Base-by-base conservation (phyloP, 2,329 filamentous ascomycete species). In the Penicillium nordicum region DNA sequence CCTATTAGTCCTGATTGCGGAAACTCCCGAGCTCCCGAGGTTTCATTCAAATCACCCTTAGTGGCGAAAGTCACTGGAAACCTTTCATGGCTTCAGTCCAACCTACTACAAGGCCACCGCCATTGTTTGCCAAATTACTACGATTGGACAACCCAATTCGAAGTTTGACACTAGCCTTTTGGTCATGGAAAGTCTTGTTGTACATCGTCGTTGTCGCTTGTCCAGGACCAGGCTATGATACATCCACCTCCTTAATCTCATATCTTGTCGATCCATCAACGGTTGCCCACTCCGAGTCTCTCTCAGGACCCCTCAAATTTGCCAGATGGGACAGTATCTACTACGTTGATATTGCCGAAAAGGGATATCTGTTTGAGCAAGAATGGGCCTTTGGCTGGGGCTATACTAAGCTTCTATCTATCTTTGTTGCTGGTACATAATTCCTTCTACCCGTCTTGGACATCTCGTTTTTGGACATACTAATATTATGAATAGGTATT, bases 351-450 rank as follows among this genome's bases (percentile, higher is more conserved):
- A 74, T 79, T 53, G 81, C 83, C 3, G 69, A 79, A 53, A 72
- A 80, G 29, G 84, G 82, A 6, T 81, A 85, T 61, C 61, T 83
- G 2, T 82, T 79, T 67, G 85, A 88, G 69, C 85, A 88, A 69
- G 84, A 87, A 69, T 87, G 85, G 85, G 85, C 85, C 1, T 88
- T 86, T 72, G 83, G 84, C 49, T 82, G 80, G 74, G 77, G 78
- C 10, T 81, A 82, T 57, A 77, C 81, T 11, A 73, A 69, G 55
- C 50, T 81, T 8, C 67, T 83, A 11, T 67, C 72, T 11, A 53
- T 69, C 18, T 50, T 81, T 18, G 60, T 66, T 18, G 64, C 67
- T n/a, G 67, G 73, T 76, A 72, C 32, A 58, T 55, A 36, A 23
- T 21, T 42, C 21, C 23, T 14, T 21, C 9, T 36, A 14, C 9